phyloP scores from a whole-genome alignment of 208 protist genomes.

The Polymyxa betae region DNA sequence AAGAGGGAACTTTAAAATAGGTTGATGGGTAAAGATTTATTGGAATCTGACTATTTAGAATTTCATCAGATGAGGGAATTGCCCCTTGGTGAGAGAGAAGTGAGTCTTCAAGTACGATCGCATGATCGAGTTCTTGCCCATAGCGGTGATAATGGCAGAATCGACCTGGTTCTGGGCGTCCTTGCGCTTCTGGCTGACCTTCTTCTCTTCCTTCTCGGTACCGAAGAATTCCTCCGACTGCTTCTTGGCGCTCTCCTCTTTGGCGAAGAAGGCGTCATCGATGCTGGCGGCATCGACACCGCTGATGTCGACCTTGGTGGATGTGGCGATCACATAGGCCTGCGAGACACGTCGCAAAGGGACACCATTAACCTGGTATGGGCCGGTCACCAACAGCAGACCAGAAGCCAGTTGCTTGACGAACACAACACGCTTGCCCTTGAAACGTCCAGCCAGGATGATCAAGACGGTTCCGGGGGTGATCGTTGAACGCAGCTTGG shows the following conservation, averaged over 20 bases:
- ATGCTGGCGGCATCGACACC: constrained; percentile 79
- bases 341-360: constrained; percentile 94
- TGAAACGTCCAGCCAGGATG: constrained; percentile 92
- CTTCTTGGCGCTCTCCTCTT: constrained; percentile 65
- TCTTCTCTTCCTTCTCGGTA: constrained; percentile 64
- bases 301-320: constrained; percentile 90
- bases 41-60: constrained; percentile 77
- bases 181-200: constrained; percentile 63
- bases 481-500: constrained; percentile 77
- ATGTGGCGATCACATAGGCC: constrained; percentile 95
- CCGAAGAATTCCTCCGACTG: constrained; percentile 54
- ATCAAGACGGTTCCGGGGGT: constrained; percentile 89
- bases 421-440: constrained; percentile 94
- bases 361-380: constrained; percentile 93
- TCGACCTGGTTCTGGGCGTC: constrained; percentile 81
- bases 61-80: constrained; percentile 81
- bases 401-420: constrained; percentile 93
- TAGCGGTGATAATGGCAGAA: constrained; percentile 68
- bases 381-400: constrained; percentile 93
- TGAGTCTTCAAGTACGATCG: constrained; percentile 75
- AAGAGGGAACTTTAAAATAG: too few species aligned
- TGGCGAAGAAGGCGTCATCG: constrained; percentile 78
- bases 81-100: constrained; percentile 80
- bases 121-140: constrained; percentile 75
- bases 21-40: too few species aligned